phyloP scores from a whole-genome alignment of 768 basidiomycete genomes.

The Auricularia sp. region DNA sequence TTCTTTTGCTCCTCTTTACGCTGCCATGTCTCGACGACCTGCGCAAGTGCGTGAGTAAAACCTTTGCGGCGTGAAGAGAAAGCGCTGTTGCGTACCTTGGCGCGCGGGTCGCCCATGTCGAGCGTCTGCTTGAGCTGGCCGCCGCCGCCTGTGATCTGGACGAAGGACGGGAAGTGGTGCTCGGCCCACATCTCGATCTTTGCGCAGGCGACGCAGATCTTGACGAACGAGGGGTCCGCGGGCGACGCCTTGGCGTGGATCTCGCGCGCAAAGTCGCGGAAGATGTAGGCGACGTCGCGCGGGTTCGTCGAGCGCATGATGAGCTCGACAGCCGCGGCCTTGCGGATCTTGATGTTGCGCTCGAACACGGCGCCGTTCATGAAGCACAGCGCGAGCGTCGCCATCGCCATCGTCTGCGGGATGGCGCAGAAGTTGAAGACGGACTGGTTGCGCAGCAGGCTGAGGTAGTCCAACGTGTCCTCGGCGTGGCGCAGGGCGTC shows the following conservation, averaged over 20 bases:
- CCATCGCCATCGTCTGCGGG: slow-evolving; percentile 91
- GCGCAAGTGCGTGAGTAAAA: too few species aligned
- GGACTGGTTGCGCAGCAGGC: slow-evolving; percentile 76
- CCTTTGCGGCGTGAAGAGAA: too few species aligned
- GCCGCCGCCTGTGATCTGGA: slow-evolving; percentile 29
- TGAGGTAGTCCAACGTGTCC: slow-evolving; percentile 84
- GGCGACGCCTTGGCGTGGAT: slow-evolving; percentile 76
- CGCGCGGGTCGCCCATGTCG: slow-evolving; percentile 36
- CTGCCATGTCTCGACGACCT: too few species aligned
- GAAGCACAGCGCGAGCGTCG: slow-evolving; percentile 84
- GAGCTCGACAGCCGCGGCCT: slow-evolving; percentile 80
- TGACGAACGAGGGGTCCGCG: slow-evolving; percentile 79
- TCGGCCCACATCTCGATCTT: slow-evolving; percentile 94
- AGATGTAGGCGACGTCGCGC: slow-evolving; percentile 80
- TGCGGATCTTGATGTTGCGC: slow-evolving; percentile 88
- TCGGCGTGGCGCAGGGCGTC: slow-evolving; percentile 77
- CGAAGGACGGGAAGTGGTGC: slow-evolving; percentile 87
- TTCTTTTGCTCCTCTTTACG: too few species aligned
- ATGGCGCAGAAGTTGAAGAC: slow-evolving; percentile 96
- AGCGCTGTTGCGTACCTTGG: slow-evolving; percentile 11
- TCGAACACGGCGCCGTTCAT: slow-evolving; percentile 85
- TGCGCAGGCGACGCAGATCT: slow-evolving; percentile 72
- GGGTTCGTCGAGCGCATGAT: slow-evolving; percentile 91
- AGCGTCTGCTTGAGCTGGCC: slow-evolving; percentile 10
- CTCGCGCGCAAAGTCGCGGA: slow-evolving; percentile 67